These are phyloP conservation scores for Kalaharituber pfeilii DNA, from an alignment of 2,329 filamentous ascomycete genomes.

Conservation along the genomic window DNA sequence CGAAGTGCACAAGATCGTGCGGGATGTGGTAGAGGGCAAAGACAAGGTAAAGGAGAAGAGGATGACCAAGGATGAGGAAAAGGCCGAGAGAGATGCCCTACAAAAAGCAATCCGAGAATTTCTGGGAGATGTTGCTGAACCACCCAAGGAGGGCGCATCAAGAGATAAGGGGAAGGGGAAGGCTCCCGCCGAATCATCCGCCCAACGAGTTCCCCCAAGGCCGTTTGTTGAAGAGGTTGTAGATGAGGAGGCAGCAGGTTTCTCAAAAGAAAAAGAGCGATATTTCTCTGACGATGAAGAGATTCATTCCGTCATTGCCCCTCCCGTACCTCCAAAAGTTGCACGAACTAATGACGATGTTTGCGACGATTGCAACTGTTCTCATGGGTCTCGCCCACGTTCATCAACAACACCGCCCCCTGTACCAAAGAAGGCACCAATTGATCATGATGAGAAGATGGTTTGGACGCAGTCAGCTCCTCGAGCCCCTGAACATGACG, in stretches of 20 bases:
- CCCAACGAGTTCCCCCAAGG: neutral
- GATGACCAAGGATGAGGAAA: neutral
- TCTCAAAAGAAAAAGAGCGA: neutral
- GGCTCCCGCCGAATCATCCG: neutral
- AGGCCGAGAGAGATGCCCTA: neutral
- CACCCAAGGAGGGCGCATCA: neutral
- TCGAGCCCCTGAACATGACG: neutral
- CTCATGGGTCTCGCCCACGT: no score
- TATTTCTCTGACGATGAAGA: neutral
- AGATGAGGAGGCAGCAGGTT: neutral
- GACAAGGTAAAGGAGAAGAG: neutral
- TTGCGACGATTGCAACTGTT: neutral
- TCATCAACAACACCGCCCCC: neutral
- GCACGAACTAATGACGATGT: neutral
- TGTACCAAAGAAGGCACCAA: neutral
- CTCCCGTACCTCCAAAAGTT: neutral
- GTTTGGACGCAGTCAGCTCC: neutral
- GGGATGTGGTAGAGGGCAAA: conserved; percentile 7
- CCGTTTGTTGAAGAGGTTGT: neutral
- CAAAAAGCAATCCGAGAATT: neutral
- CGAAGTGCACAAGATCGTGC: conserved; percentile 18
- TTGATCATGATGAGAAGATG: neutral
- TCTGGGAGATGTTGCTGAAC: neutral
- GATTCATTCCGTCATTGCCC: neutral
- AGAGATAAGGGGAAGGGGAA: neutral